phyloP scores from a whole-genome alignment of 441 rosid genomes.

The Adansonia madagascariensis region DNA sequence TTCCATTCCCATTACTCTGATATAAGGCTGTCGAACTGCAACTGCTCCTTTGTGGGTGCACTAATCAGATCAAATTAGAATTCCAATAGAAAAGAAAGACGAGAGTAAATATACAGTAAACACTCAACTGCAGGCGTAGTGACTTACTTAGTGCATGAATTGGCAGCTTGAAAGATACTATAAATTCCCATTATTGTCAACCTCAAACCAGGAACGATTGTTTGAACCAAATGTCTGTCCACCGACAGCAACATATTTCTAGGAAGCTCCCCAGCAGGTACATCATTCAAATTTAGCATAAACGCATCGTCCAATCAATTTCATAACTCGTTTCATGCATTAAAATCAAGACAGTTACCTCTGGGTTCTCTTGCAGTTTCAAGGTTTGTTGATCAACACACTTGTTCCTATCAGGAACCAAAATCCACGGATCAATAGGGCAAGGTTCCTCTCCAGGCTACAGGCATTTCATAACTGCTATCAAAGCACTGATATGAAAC shows the following conservation, averaged over 20 bases:
- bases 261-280: conserved; percentile 98
- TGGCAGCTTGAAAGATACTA: conserved; percentile 86
- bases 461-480: conserved; percentile 27
- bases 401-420: conserved; percentile 89
- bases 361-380: conserved; percentile 94
- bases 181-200: conserved; percentile 92
- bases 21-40: conserved; percentile 92
- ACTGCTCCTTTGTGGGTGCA: conserved; percentile 91
- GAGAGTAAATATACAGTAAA: conserved; percentile 4
- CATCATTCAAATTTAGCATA: conserved; percentile 61
- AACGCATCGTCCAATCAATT: conserved; percentile 3
- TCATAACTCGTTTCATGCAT: conserved; percentile 4
- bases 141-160: conserved; percentile 71
- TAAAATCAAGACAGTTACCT: conserved; percentile 48
- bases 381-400: conserved; percentile 96
- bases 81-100: conserved; percentile 17
- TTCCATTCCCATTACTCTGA: conserved; percentile 88
- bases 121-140: conserved; percentile 9
- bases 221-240: conserved; percentile 91
- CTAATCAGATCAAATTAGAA: neutral
- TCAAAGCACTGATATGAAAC: conserved; percentile 7
- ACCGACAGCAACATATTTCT: conserved; percentile 91
- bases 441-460: conserved; percentile 92
- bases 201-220: conserved; percentile 92
- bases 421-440: conserved; percentile 95